These are phyloP conservation scores for Rhododendron ovatum DNA, from an alignment of 148 eudicot species.

Conservation along the genomic window DNA sequence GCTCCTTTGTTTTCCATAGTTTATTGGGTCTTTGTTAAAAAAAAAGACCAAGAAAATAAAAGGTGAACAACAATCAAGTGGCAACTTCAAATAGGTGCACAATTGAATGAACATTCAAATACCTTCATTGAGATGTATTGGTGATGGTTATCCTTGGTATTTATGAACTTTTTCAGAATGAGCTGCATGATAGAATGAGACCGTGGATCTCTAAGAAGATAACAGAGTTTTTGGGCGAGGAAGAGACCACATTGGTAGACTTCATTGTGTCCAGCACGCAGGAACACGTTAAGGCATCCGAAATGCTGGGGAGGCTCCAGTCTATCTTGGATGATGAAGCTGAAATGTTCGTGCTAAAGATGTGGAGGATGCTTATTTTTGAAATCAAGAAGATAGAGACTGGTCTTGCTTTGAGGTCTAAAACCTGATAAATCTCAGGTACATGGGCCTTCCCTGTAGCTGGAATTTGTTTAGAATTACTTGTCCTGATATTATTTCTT, in stretches of 20 bases:
- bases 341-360: conserved; percentile 96
- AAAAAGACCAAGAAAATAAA: not conserved
- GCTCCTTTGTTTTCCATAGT: not conserved
- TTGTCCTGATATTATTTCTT: not conserved
- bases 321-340: conserved; percentile 90
- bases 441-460: not conserved
- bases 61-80: not conserved
- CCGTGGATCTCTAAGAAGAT: conserved; percentile 98
- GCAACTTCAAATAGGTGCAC: not conserved
- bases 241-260: conserved; percentile 78
- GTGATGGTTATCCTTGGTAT: conserved; percentile 1
- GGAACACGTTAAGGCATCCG: conserved; percentile 65
- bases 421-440: conserved; percentile 31
- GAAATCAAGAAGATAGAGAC: conserved; percentile 85
- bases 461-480: not conserved
- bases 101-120: not conserved
- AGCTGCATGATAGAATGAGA: conserved; percentile 78
- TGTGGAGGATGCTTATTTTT: conserved; percentile 99
- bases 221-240: conserved; percentile 87
- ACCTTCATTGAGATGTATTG: not conserved
- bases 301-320: conserved; percentile 80
- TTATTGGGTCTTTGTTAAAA: not conserved
- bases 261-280: conserved; percentile 74
- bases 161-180: conserved; percentile 42
- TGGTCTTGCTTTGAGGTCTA: conserved; percentile 54